Evolutionary conservation across 306 rosid species (phyloP).

Genomic region (Begonia loranthoides): DNA sequence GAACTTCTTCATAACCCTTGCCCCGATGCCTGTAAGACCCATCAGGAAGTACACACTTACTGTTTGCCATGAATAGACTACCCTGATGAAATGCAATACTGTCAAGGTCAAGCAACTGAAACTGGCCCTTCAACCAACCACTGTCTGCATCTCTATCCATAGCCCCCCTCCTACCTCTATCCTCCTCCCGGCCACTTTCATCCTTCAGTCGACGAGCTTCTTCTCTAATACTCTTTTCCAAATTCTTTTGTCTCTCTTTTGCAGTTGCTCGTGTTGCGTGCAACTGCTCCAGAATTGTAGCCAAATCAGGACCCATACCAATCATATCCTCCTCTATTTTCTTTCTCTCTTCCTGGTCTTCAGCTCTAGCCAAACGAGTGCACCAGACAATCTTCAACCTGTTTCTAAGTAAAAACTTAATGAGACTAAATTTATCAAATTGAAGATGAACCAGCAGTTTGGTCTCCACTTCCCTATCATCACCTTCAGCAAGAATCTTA

Average conservation of each 20-base stretch:
- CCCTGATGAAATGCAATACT: constrained; percentile 63
- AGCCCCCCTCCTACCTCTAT: constrained; percentile 51
- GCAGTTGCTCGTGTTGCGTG: constrained; percentile 84
- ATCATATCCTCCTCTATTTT: constrained; percentile 86
- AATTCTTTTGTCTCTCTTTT: constrained; percentile 75
- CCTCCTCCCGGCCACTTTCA: constrained; percentile 62
- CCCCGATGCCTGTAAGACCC: constrained; percentile 60
- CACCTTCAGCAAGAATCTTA: constrained; percentile 67
- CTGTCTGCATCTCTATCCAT: constrained; percentile 65
- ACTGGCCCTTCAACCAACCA: constrained; percentile 70
- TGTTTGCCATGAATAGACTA: constrained; percentile 54
- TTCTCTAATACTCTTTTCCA: constrained; percentile 86
- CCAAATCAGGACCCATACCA: constrained; percentile 50
- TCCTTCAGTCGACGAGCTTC: constrained; percentile 85
- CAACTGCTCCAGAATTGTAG: constrained; percentile 77
- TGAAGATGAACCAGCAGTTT: constrained; percentile 53
- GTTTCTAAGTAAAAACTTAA: constrained; percentile 56
- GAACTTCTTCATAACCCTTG: constrained; percentile 87
- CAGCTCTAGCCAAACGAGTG: constrained; percentile 78
- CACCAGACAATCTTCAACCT: constrained; percentile 87
- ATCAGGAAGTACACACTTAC: constrained; percentile 64
- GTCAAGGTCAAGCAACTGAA: constrained; percentile 78
- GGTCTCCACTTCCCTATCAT: constrained; percentile 66
- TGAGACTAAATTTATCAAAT: constrained; percentile 62
- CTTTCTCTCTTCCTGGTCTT: constrained; percentile 69